Conservation (phyloP, 2,329 filamentous ascomycete genomes). For the Aspergillus sp. region DNA sequence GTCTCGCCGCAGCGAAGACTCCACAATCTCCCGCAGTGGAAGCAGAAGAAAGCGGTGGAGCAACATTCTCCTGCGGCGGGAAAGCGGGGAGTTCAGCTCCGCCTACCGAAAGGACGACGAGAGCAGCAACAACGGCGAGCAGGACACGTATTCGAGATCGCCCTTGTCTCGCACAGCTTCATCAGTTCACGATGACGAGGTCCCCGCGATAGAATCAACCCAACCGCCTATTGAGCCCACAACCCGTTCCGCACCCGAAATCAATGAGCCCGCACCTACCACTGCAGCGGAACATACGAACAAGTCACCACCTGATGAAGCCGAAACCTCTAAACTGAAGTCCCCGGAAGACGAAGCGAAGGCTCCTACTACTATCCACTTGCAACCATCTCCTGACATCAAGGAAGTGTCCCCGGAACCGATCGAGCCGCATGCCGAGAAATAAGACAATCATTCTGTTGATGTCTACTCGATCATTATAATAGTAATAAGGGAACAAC, state of each 20-base stretch:
- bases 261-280: background rate
- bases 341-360: background rate
- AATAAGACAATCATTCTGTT: background rate
- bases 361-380: too few relatives aligned
- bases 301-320: background rate
- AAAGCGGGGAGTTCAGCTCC: constrained; percentile 33
- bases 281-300: background rate
- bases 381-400: background rate
- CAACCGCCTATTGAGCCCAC: constrained; percentile 1
- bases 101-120: constrained; percentile 24
- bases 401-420: background rate
- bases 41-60: constrained; percentile 42
- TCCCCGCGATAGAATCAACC: background rate
- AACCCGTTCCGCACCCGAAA: background rate
- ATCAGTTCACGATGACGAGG: constrained; percentile 16
- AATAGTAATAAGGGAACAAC: background rate
- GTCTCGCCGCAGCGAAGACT: constrained; percentile 30
- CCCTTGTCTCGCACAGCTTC: constrained; percentile 35
- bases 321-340: background rate
- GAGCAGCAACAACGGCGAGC: constrained; percentile 20
- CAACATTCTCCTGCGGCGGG: constrained; percentile 37
- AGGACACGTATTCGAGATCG: constrained; percentile 33
- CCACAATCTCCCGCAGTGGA: constrained; percentile 32
- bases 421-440: background rate
- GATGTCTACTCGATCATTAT: background rate